A percentile compares a stretch with the other conserved stretches of the same genome.
Conservation (phyloP, 805 yeast genomes). For the Sugiyamaella mastotermitis region DNA sequence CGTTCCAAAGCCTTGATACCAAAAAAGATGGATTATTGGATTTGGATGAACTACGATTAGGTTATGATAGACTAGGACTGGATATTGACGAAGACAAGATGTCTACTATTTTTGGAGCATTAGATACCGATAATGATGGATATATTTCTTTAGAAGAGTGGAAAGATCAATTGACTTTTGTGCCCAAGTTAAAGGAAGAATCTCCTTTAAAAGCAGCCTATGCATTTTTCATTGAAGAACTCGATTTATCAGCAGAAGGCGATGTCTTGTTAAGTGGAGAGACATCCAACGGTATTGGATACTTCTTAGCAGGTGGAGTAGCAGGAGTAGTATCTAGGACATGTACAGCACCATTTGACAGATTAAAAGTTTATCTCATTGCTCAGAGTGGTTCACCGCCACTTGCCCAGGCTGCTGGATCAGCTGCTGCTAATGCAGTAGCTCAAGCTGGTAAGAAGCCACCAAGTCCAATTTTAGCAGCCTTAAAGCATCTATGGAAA, state of each 20-base stretch:
- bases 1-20: constrained; percentile 61
- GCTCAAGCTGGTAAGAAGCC: constrained; percentile 1
- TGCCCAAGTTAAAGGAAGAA: constrained; percentile 63
- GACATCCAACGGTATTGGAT: constrained; percentile 77
- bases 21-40: constrained; percentile 70
- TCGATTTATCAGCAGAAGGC: constrained; percentile 83
- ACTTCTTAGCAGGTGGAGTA: constrained; percentile 88
- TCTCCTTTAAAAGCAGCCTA: constrained; percentile 63
- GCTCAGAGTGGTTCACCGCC: constrained; percentile 55
- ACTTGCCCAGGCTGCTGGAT: constrained; percentile 9
- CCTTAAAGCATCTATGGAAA: constrained; percentile 71
- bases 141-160: constrained; percentile 79
- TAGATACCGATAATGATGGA: constrained; percentile 56
- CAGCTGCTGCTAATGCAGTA: constrained; percentile 7
- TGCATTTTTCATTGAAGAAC: constrained; percentile 70
- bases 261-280: constrained; percentile 82
- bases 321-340: constrained; percentile 96
- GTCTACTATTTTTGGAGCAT: constrained; percentile 47
- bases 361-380: constrained; percentile 87
- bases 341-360: constrained; percentile 94
- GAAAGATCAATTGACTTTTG: constrained; percentile 71
- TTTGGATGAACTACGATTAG: constrained; percentile 58
- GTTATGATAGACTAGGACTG: constrained; percentile 52
- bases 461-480: constrained; percentile 66
- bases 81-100: constrained; percentile 48